Base-by-base conservation (phyloP, 2,329 filamentous ascomycete species). In the Pseudogymnoascus sp. region DNA sequence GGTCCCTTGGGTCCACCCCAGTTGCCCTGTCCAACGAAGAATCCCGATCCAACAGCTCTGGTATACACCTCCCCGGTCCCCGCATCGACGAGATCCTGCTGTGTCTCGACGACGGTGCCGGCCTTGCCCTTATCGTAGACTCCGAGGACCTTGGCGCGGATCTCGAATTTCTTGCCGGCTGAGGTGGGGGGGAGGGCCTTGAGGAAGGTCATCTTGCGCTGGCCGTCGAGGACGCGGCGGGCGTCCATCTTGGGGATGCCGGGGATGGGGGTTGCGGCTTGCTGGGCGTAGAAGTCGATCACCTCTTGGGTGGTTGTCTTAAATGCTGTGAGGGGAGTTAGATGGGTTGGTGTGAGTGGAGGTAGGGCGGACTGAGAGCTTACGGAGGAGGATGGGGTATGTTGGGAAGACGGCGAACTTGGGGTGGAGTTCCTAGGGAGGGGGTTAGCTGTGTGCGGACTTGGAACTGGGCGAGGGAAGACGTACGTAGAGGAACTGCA, bases 1-100 rank as follows among this genome's bases (percentile, higher is more conserved):
- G 91, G 90, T 4, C 91, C 92, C 77, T 96, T 96, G 38, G 92
- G 92, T 0, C 92, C 92, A 66, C 90, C 89, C 92, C 92, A 97
- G 73, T 78, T 78, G 68, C 84, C 84, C 74, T 89, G 86, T 0
- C 85, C 85, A 57, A 89, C 83, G 67, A 84, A 87, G 71, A 90
- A 89, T 0, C 77, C 81, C 67, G 79, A 84, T 5, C 83, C 82
- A 9, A 85, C 76, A 37, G 79, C 81, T 58, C 79, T 78, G 1
- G 78, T 78, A 68, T 88, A 90, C 1, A 83, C 77, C 67, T 89
- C 85, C 0, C 82, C 84, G 1, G 74, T 80, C 59, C 77, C 75
- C 59, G 77, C 80, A 66, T 89, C 86, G 1, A 88, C 84, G 41
- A 89, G 79, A 30, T 80, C 73, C 64, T 82, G 80, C 72, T 89